Percentiles rank a stretch among this genome's conserved stretches.
These are phyloP conservation scores for Ascochyta viciae-villosae DNA, from an alignment of 2,329 filamentous ascomycete species.

Conservation along the genomic window DNA sequence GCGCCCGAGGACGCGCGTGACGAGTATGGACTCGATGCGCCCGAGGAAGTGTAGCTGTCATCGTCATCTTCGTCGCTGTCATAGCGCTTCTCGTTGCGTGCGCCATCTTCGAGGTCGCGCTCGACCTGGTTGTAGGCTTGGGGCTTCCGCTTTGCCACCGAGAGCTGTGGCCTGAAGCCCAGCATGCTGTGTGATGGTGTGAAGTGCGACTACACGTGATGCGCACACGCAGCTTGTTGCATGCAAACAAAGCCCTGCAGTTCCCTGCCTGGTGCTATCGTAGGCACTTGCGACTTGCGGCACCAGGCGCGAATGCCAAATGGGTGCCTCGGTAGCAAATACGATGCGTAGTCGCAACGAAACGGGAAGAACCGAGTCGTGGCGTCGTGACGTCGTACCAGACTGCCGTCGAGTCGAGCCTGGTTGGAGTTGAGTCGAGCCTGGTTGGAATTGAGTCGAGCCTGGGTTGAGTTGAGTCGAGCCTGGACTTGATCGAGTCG, in stretches of 20 bases:
- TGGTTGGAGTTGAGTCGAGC: too few relatives aligned
- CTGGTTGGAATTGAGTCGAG: too few relatives aligned
- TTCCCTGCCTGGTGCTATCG: too few relatives aligned
- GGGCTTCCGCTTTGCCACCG: conserved; percentile 48
- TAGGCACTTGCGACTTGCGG: not conserved
- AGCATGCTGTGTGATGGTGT: conserved; percentile 32
- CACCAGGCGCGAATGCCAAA: not conserved
- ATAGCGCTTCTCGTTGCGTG: conserved; percentile 51
- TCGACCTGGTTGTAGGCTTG: conserved; percentile 43
- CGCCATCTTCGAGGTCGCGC: conserved; percentile 42
- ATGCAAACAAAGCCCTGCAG: too few relatives aligned
- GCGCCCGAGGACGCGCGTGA: conserved; percentile 58
- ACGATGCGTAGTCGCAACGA: conserved; percentile 1
- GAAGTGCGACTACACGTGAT: not conserved
- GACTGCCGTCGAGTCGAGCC: not conserved
- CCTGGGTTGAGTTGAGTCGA: too few relatives aligned
- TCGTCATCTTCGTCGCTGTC: conserved; percentile 45
- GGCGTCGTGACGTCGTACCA: not conserved
- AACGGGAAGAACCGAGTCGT: not conserved
- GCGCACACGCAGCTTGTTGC: too few relatives aligned
- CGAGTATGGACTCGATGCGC: conserved; percentile 56
- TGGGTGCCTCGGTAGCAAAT: not conserved
- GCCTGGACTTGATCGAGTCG: too few relatives aligned
- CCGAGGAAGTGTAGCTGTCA: conserved; percentile 41
- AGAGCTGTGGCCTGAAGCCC: conserved; percentile 44